phyloP scores from a whole-genome alignment of 2,329 filamentous ascomycete genomes.

The Thielaviopsis ethacetica region DNA sequence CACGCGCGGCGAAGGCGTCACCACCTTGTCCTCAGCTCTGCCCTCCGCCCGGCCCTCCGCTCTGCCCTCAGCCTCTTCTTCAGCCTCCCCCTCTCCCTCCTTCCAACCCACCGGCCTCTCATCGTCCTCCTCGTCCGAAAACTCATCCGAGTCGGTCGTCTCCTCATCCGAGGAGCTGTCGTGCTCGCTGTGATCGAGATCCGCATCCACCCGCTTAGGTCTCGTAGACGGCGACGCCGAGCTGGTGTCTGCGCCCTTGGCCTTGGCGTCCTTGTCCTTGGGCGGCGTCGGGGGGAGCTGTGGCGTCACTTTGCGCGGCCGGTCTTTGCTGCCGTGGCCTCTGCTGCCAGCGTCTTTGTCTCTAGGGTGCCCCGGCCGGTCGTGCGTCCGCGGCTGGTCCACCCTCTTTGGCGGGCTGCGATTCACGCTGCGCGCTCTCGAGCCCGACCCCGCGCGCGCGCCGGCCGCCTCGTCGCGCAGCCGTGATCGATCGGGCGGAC shows the following conservation, averaged over 20 bases:
- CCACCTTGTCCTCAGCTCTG: not conserved
- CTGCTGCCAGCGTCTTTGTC: not conserved
- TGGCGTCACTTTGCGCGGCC: not conserved
- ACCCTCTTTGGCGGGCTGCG: not conserved
- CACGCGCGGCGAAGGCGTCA: not conserved
- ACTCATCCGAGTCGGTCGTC: not conserved
- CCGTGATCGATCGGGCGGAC: not conserved
- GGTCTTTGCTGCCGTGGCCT: not conserved
- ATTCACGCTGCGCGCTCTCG: not conserved
- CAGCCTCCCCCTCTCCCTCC: too few species aligned
- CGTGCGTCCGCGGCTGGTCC: not conserved
- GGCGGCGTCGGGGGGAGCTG: slow-evolving; percentile 1
- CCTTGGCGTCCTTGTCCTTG: not conserved
- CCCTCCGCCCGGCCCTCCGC: not conserved
- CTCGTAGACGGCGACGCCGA: not conserved
- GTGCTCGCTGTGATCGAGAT: not conserved
- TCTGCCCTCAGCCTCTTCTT: not conserved
- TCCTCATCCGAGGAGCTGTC: not conserved
- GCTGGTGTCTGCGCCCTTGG: not conserved
- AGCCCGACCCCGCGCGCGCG: too few species aligned
- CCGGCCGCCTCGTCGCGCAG: not conserved
- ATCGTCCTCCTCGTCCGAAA: not conserved
- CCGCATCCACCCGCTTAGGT: not conserved
- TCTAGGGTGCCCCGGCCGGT: not conserved
- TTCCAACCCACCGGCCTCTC: too few species aligned